These are phyloP conservation scores for Corymbia citriodora DNA, from an alignment of 441 rosid genomes.

Conservation along the genomic window DNA sequence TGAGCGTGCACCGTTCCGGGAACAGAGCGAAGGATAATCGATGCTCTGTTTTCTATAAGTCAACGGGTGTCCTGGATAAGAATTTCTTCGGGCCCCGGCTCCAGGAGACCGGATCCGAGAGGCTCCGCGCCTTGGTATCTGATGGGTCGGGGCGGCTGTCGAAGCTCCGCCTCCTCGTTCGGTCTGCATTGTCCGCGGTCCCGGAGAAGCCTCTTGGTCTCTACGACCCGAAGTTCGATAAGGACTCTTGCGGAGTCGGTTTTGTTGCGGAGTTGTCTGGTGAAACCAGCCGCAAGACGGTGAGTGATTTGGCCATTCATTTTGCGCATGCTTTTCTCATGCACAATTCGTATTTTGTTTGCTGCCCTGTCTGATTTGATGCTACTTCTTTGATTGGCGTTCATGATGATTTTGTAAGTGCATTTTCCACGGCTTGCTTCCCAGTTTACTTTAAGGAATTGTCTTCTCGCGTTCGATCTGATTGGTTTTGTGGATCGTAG, in stretches of 20 bases:
- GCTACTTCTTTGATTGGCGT: not conserved
- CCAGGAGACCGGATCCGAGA: conserved; percentile 41
- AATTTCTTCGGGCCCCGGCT: conserved; percentile 49
- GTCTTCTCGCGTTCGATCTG: not conserved
- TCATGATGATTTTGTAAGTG: not conserved
- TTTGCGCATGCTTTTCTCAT: not conserved
- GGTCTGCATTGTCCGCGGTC: conserved; percentile 71
- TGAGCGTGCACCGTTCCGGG: conserved; percentile 15
- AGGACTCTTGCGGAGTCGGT: conserved; percentile 99
- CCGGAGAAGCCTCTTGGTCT: conserved; percentile 99
- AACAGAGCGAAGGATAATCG: conserved; percentile 7
- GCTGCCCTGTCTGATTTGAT: not conserved
- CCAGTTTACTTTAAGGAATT: not conserved
- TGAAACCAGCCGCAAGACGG: conserved; percentile 88
- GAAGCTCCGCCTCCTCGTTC: conserved; percentile 62
- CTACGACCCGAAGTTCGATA: conserved; percentile 88
- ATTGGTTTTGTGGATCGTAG: not conserved
- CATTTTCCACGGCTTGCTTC: not conserved
- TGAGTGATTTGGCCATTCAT: conserved; percentile 18
- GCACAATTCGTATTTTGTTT: not conserved
- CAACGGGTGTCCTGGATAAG: conserved; percentile 23
- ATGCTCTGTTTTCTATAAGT: not conserved
- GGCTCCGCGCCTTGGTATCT: conserved; percentile 64
- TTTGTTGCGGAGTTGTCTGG: conserved; percentile 97
- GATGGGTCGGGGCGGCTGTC: conserved; percentile 80